A percentile compares a stretch with the other conserved stretches of the same genome.
Conservation (phyloP, 768 basidiomycete species). For the Phanerodontia chrysosporium region DNA sequence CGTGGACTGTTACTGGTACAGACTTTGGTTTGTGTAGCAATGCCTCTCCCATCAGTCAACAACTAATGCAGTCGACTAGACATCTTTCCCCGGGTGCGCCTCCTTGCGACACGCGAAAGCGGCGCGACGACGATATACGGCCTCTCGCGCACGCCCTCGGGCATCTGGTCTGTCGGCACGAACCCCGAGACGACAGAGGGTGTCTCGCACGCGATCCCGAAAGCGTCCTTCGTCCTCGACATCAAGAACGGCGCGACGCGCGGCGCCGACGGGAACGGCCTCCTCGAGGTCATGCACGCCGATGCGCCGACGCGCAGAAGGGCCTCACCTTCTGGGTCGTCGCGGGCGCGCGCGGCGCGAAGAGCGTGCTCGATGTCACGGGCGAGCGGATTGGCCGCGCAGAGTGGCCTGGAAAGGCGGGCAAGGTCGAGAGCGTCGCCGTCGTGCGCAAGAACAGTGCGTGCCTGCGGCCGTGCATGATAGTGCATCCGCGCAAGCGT, state of each 20-base stretch:
- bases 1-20: slow-evolving; percentile 62
- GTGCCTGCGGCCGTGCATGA: slow-evolving; percentile 14
- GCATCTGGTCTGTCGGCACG: slow-evolving; percentile 31
- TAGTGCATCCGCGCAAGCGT: not conserved
- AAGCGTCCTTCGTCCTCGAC: slow-evolving; percentile 53
- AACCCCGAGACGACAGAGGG: slow-evolving; percentile 32
- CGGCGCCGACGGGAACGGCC: slow-evolving; percentile 39
- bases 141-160: slow-evolving; percentile 33
- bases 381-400: slow-evolving; percentile 64
- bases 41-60: not conserved
- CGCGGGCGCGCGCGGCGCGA: slow-evolving; percentile 55
- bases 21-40: slow-evolving; percentile 40
- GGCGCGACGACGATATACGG: slow-evolving; percentile 61
- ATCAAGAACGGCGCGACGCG: slow-evolving; percentile 44
- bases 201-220: slow-evolving; percentile 40
- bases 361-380: slow-evolving; percentile 51
- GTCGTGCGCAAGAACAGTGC: slow-evolving; percentile 62
- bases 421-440: slow-evolving; percentile 45
- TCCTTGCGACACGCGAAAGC: slow-evolving; percentile 56
- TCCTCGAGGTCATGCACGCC: slow-evolving; percentile 29
- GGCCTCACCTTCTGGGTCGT: slow-evolving; percentile 44
- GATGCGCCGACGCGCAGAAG: slow-evolving; percentile 18
- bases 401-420: slow-evolving; percentile 57
- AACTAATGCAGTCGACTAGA: slow-evolving; percentile 28
- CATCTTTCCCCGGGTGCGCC: slow-evolving; percentile 43